These are phyloP conservation scores for Platanthera guangdongensis DNA, from an alignment of 106 monocot genomes.

Conservation along the genomic window DNA sequence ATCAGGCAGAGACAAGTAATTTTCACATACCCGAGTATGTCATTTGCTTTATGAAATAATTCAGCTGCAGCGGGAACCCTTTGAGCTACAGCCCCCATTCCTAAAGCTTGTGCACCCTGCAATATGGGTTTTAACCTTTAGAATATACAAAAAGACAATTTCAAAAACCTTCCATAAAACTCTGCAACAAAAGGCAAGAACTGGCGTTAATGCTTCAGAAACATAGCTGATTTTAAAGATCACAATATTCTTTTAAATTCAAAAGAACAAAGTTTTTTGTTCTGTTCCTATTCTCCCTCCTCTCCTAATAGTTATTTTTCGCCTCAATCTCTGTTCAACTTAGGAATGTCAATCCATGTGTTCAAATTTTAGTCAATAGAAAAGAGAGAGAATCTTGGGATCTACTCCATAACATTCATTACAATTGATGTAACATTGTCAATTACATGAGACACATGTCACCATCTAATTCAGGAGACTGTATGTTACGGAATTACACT, in stretches of 20 bases:
- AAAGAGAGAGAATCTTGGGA: no score
- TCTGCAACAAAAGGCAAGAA: not conserved
- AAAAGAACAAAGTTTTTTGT: not conserved
- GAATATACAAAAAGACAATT: not conserved
- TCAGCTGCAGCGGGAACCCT: conserved; percentile 67
- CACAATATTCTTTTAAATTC: not conserved
- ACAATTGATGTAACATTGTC: no score
- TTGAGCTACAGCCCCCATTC: conserved; percentile 82
- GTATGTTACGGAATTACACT: no score
- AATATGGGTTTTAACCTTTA: not conserved
- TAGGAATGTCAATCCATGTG: no score
- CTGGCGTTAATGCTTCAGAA: not conserved
- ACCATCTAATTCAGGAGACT: no score
- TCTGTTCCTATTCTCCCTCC: no score
- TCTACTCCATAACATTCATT: no score
- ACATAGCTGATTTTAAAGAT: not conserved
- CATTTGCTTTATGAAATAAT: conserved; percentile 75
- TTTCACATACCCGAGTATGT: conserved; percentile 71
- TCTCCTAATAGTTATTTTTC: no score
- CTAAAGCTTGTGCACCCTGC: conserved; percentile 87
- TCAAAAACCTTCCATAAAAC: not conserved
- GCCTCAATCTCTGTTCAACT: no score
- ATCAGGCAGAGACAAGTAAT: not conserved
- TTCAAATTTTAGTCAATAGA: no score
- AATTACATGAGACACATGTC: no score